Evolutionary conservation across 148 eudicot species (phyloP), one percentile per base, ranked within the genome.

Genomic region (Oxyria digyna): DNA sequence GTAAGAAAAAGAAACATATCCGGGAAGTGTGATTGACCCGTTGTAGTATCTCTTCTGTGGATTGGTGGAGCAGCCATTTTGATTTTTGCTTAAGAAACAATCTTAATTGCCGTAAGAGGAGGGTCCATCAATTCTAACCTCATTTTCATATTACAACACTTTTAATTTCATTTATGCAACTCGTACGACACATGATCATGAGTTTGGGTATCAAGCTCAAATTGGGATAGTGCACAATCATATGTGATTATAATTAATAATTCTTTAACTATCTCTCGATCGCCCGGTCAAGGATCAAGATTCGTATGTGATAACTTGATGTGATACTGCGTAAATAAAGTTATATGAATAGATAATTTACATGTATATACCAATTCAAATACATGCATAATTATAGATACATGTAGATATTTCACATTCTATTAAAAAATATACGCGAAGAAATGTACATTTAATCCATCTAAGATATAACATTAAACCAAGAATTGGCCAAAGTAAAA

Each of bases 31-130:
- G 1, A 21, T 49, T 49, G 21, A 49, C 7, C 17, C 24, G 4
- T 6, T 49, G 18, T n/a, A n/a, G 59, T 57, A 27, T 57, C n/a
- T 50, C 33, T 57, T 27, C 29, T 57, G 33, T 27, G 64, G 35
- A n/a, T n/a, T n/a, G n/a, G 64, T 57, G 64, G 37, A n/a, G 35
- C 35, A 26, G 18, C 11, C 37, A 15, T 27, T n/a, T 27, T 59
- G 17, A 59, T 59, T 14, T 14, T 59, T 59, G 65, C 65, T 59
- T 59, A 14, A 29, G 65, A 59, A 59, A 31, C 65, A 59, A 59
- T 27, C 65, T 55, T 55, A 1, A n/a, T n/a, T 13, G 5, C 8
- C 8, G 57, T 6, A 33, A n/a, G 26, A 26, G 13, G 14, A 55
- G 65, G 65, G 37, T 4, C 65, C 65, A 59, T 27, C 65, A 59